Base-by-base conservation (phyloP, 2,329 filamentous ascomycete species). In the Knufia petricola region DNA sequence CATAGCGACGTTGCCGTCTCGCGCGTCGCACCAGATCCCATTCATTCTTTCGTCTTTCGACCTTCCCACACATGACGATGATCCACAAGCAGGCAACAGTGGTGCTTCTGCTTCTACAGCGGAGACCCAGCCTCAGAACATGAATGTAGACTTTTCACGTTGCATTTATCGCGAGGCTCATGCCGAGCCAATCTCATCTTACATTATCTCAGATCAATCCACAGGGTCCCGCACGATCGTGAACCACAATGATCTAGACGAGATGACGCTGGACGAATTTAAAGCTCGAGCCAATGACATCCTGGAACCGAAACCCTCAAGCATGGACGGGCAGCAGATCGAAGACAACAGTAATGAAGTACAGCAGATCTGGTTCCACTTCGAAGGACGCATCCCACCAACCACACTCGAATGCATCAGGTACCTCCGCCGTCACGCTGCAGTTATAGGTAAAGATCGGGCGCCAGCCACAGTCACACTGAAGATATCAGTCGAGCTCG, bases 291-390 rank as follows among this genome's bases (percentile, higher is more conserved):
- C 66, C 31, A 60, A 67, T 19, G 60, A 56, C 20, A 62, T 79
- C 40, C 58, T 59, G 67, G 45, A 26, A 32, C 24, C 19, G 6
- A 28, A 28, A 28, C n/a, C n/a, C 17, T 7, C 28, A 30, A 42
- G 45, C 20, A 21, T 4, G 15, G 20, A 44, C 12, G 26, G 13
- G n/a, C 21, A 13, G 6, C 4, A 6, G 10, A 6, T 8, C 7
- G 20, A 47, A 19, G 80, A 95, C 68, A 96, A 96, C 66, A 70
- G 81, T 26, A 83, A 82, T 42, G 92, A 96, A 63, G 71, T 95
- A 50, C 82, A 86, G 34, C 82, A 92, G 51, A 88, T 90, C 1
- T 34, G 40, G 51, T 43, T 30, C 42, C 49, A 50, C 50, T 48
- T 47, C 26, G 50, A 72, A 78, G 84, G 84, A 51, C 77, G 83